Base-by-base conservation (phyloP, 2,329 filamentous ascomycete species). In the Colletotrichum sp. region DNA sequence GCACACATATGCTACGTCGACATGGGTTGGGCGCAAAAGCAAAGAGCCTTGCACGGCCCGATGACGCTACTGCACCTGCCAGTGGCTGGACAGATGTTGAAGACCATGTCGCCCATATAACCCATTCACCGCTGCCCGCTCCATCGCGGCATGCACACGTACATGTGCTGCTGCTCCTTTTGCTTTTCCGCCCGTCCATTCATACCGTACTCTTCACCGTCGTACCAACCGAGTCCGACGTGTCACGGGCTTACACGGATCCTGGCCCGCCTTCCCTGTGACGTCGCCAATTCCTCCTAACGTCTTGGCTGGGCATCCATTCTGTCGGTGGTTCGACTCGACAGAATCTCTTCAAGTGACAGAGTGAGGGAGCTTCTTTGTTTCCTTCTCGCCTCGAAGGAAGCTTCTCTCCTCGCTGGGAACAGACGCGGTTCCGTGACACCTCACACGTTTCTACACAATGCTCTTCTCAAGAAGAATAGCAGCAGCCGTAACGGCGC, bases 401-500 rank as follows among this genome's bases (percentile, higher is more conserved):
- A 44, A 28, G n/a, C 39, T 28, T 34, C 49, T 13, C 16, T 62
- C 62, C 44, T 52, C 12, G 44, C n/a, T 12, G n/a, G 44, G 34
- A 44, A 24, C 44, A 16, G 18, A 13, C 7, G 49, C 55, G 16
- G n/a, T 44, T 15, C 52, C 59, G 63, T 34, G 10, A 59, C 63
- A 28, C 12, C 24, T 49, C 15, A 62, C 30, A 64, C 63, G 39
- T 21, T 66, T 26, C 52, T 60, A 65, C 36, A 69, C 26, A 18
- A 77, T 78, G 76, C 49, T 76, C 62, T 76, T 78, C 34, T 67
- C 70, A 52, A 66, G 32, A 21, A 69, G 69, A 63, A 32, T 57
- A 60, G 30, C 80, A 9, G 79, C 79, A 24, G 79, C 79, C 7
- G 67, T 77, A 6, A 74, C 79, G 55, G 78, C 83, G 55, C 73